Conservation (phyloP, 2,329 filamentous ascomycete genomes). For the Ilyonectria mors-panacis region DNA sequence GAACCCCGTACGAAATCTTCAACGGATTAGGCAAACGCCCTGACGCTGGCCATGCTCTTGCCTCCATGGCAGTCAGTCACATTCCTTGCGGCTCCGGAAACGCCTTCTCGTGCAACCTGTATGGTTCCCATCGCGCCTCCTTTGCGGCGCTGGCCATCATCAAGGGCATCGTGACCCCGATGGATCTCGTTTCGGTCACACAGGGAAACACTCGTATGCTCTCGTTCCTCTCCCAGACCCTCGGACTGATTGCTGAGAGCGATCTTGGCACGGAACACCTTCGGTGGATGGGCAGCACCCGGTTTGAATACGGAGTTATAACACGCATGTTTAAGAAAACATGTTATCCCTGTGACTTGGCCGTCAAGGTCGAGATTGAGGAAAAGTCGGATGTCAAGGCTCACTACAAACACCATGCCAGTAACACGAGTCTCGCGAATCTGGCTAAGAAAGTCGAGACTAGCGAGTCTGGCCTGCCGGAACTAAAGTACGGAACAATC, state of each 20-base stretch:
- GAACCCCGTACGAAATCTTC: slow-evolving; percentile 92
- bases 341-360: slow-evolving; percentile 90
- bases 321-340: slow-evolving; percentile 81
- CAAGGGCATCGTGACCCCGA: slow-evolving; percentile 86
- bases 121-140: slow-evolving; percentile 82
- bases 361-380: slow-evolving; percentile 85
- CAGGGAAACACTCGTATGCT: slow-evolving; percentile 82
- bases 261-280: slow-evolving; percentile 93
- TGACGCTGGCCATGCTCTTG: slow-evolving; percentile 82
- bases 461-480: slow-evolving; percentile 73
- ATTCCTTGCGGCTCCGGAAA: slow-evolving; percentile 96
- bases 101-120: slow-evolving; percentile 91
- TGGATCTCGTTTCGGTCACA: slow-evolving; percentile 91
- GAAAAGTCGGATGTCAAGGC: slow-evolving; percentile 82
- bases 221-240: slow-evolving; percentile 91
- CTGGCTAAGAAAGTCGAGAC: slow-evolving; percentile 47
- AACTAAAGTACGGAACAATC: slow-evolving; percentile 84
- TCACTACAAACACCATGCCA: slow-evolving; percentile 73
- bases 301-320: slow-evolving; percentile 91
- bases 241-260: slow-evolving; percentile 91
- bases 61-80: slow-evolving; percentile 85
- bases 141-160: slow-evolving; percentile 86
- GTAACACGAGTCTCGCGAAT: slow-evolving; percentile 47
- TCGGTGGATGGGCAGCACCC: slow-evolving; percentile 90
- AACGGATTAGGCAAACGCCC: slow-evolving; percentile 86